Evolutionary conservation across 495 filamentous ascomycete species (phyloP), one percentile per base, ranked within the genome.

Genomic region (Astrothelium subdiscretum): DNA sequence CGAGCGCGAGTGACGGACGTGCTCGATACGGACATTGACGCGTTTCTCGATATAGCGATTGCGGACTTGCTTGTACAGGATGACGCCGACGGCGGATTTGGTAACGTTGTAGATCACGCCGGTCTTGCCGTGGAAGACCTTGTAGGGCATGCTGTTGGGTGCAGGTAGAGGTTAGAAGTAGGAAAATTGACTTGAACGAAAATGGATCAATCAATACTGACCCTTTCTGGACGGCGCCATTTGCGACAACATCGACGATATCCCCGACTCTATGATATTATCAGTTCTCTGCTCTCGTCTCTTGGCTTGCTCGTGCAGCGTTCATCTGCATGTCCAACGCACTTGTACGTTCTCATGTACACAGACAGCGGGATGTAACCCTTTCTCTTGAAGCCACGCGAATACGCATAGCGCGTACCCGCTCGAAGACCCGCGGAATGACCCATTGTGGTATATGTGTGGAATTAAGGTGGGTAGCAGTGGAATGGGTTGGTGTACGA

Each of bases 11-110:
- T 87, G 87, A 74, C 82, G 83, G 80, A 97, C 84, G 86, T 98
- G 94, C 87, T 98, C 94, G 78, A 97, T 81, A 74, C 94, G 91
- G 80, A 98, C 82, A 83, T 94, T 97, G 81, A 98, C 83, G 76
- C 94, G 92, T 89, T 98, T 97, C 88, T 97, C 94, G 75, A 98
- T 80, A 85, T 95, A 97, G 68, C 94, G 89, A 85, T 96, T 91
- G 80, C 88, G 87, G 75, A 98, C 94, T 74, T 89, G 87, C 85
- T 95, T 96, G 88, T 97, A 92, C 77, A 98, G 87, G 80, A 97
- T 95, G 77, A 98, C 89, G 75, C 94, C 94, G 73, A 97, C 89
- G 68, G 87, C 87, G 74, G 83, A 88, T 83, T 96, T 95, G 75
- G 92, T 96, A 68, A 71, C 69, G 66, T 71, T 71, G 62, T 70